Conservation (phyloP, 495 filamentous ascomycete genomes). For the Penicillium desertorum region DNA sequence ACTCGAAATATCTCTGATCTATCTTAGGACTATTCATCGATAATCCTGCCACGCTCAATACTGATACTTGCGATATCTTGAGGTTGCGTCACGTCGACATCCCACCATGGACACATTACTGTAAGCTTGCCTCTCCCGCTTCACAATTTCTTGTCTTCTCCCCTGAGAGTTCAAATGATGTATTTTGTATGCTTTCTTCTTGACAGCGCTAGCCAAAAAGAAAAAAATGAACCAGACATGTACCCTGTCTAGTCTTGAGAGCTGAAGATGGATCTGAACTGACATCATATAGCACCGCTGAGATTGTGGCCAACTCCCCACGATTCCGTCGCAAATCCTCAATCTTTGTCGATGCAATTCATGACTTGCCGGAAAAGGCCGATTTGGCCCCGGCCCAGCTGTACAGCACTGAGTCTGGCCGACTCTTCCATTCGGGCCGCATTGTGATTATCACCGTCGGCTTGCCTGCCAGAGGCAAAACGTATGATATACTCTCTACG, state of each 20-base stretch:
- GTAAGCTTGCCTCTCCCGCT: conserved; percentile 50
- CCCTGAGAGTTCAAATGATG: neutral
- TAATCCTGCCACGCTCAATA: neutral
- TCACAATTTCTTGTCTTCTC: neutral
- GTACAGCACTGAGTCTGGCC: conserved; percentile 95
- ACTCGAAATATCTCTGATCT: neutral
- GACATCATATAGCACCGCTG: conserved; percentile 59
- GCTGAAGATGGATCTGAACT: conserved; percentile 13
- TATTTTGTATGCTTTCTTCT: neutral
- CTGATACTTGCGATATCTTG: neutral
- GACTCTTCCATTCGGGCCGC: conserved; percentile 93
- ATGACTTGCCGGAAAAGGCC: conserved; percentile 81
- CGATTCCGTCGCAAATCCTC: conserved; percentile 84
- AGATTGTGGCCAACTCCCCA: conserved; percentile 82
- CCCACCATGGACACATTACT: conserved; percentile 73
- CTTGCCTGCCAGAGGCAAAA: conserved; percentile 94
- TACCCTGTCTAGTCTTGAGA: conserved; percentile 20
- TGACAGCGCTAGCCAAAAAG: neutral
- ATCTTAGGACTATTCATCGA: neutral
- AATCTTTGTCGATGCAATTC: conserved; percentile 95
- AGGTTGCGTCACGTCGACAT: conserved; percentile 7
- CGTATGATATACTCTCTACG: conserved; percentile 53
- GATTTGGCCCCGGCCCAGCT: conserved; percentile 93
- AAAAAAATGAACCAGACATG: neutral
- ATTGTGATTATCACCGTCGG: conserved; percentile 98